These are phyloP conservation scores for Cinnamomum micranthum DNA, from an alignment of 164 flowering plant genomes.

Conservation along the genomic window DNA sequence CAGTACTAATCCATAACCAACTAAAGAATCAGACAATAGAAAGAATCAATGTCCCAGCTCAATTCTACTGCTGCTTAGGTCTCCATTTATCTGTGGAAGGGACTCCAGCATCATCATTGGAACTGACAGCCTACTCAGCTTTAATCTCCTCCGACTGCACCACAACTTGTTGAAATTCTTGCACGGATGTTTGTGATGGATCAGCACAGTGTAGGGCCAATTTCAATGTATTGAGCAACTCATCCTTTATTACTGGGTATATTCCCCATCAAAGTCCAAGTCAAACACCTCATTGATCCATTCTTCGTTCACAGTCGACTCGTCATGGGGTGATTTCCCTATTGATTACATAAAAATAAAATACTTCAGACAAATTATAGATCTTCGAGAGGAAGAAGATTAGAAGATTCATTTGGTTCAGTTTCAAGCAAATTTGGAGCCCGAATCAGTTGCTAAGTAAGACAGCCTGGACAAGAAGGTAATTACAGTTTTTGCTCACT, in stretches of 20 bases:
- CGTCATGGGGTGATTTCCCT: constrained; percentile 9
- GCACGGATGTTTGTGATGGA: constrained; percentile 69
- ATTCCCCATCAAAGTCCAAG: constrained; percentile 75
- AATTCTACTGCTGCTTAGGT: not conserved
- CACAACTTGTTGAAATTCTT: constrained; percentile 32
- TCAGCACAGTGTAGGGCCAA: constrained; percentile 87
- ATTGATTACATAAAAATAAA: too few species aligned
- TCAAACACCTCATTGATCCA: constrained; percentile 99
- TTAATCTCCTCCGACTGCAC: constrained; percentile 55
- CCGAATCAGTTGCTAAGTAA: too few species aligned
- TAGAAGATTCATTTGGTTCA: too few species aligned
- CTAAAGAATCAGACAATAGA: not conserved
- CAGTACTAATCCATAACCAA: not conserved
- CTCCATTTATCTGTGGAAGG: not conserved
- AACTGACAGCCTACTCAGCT: constrained; percentile 45
- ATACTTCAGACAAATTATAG: too few species aligned
- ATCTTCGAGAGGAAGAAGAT: too few species aligned
- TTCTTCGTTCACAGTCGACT: constrained; percentile 89
- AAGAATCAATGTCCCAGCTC: not conserved
- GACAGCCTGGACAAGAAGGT: too few species aligned
- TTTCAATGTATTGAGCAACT: constrained; percentile 75
- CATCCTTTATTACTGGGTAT: constrained; percentile 51
- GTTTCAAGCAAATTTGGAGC: too few species aligned
- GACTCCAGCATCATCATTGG: constrained; percentile 18
- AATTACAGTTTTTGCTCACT: too few species aligned